Conservation (phyloP, 768 basidiomycete genomes). For the Boletales sp. region DNA sequence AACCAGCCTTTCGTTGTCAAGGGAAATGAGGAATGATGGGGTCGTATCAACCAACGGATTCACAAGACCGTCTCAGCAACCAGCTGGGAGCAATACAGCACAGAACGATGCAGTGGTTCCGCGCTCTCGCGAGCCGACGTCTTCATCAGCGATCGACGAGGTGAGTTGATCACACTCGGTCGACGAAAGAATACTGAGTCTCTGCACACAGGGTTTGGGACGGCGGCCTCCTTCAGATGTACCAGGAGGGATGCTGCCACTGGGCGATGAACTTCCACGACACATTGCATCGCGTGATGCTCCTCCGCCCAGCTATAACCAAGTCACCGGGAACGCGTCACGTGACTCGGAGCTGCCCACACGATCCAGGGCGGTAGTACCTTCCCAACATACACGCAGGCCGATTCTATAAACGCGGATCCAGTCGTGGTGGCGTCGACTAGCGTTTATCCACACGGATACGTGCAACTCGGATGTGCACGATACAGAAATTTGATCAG, state of each 20-base stretch:
- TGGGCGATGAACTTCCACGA: conserved; percentile 14
- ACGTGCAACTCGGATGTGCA: too few species aligned
- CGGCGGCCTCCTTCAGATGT: conserved; percentile 21
- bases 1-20: conserved; percentile 17
- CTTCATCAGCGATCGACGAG: conserved; percentile 10
- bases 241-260: conserved; percentile 14
- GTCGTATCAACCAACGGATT: conserved; percentile 5
- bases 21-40: conserved; percentile 15
- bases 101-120: neutral
- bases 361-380: too few species aligned
- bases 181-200: neutral
- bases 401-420: too few species aligned
- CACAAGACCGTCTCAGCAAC: conserved; percentile 6
- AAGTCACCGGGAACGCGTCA: conserved; percentile 5
- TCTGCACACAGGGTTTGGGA: conserved; percentile 5
- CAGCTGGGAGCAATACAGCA: neutral
- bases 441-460: too few species aligned
- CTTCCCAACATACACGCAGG: too few species aligned
- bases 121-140: conserved; percentile 1
- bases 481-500: too few species aligned
- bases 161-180: conserved; percentile 2
- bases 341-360: too few species aligned
- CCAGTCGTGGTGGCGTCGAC: too few species aligned
- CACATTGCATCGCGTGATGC: conserved; percentile 11
- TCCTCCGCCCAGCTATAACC: conserved; percentile 24